These are phyloP conservation scores for Nepenthes gracilis DNA, from an alignment of 148 eudicot species.

Conservation along the genomic window DNA sequence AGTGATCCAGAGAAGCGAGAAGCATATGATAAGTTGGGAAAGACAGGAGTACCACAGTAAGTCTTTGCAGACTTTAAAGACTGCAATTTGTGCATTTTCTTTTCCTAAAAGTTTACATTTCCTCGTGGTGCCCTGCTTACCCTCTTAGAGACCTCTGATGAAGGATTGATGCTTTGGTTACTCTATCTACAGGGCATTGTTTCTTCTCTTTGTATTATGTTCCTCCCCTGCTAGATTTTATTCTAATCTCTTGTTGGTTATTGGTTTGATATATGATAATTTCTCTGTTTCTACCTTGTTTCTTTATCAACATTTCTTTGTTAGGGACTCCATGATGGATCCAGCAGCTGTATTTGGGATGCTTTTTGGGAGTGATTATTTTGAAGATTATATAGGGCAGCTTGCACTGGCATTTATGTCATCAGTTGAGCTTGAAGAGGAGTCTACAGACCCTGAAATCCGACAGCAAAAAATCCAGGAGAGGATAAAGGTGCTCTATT, in stretches of 20 bases:
- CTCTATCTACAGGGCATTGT: too few species aligned
- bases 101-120: not conserved
- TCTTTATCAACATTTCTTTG: constrained; percentile 8
- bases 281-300: constrained; percentile 3
- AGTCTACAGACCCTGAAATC: constrained; percentile 40
- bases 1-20: constrained; percentile 81
- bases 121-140: not conserved
- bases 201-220: too few species aligned
- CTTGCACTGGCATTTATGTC: constrained; percentile 68
- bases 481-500: constrained; percentile 52
- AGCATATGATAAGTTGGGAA: constrained; percentile 74
- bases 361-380: constrained; percentile 81
- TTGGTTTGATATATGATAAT: not conserved
- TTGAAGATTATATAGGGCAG: constrained; percentile 86
- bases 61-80: constrained; percentile 10
- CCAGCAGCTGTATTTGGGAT: constrained; percentile 92
- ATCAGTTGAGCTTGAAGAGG: constrained; percentile 51
- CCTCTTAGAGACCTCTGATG: not conserved
- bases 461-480: constrained; percentile 59
- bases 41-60: constrained; percentile 61
- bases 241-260: too few species aligned
- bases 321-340: constrained; percentile 79
- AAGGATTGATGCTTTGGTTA: not conserved
- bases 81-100: too few species aligned
- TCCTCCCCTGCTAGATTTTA: too few species aligned